Conservation (phyloP, 805 yeast species). For the Middelhovenomyces tepae region DNA sequence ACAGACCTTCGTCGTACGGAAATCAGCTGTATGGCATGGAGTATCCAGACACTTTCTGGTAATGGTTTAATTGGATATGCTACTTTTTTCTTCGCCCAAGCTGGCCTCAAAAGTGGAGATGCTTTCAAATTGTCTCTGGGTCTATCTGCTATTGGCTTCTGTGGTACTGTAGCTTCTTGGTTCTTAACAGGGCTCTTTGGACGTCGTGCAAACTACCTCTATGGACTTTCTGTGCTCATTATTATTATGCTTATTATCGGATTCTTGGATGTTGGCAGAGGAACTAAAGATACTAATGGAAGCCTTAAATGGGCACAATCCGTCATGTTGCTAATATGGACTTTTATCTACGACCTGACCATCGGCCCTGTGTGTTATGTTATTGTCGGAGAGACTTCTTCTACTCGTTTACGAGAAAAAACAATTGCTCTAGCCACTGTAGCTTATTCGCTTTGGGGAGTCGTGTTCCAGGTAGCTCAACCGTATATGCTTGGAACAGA, state of each 20-base stretch:
- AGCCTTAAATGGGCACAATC: slow-evolving; percentile 8
- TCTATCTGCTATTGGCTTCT: too few relatives aligned
- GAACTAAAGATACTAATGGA: too few relatives aligned
- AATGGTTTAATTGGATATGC: too few relatives aligned
- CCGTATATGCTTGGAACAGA: slow-evolving; percentile 11
- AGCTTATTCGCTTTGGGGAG: too few relatives aligned
- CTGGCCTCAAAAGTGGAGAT: slow-evolving; percentile 19
- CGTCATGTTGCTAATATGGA: slow-evolving; percentile 6
- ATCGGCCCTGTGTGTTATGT: slow-evolving; percentile 32
- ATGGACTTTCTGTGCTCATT: slow-evolving; percentile 7
- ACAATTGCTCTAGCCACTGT: slow-evolving; percentile 31
- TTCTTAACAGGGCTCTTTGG: too few relatives aligned
- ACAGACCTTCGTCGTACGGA: slow-evolving; percentile 41
- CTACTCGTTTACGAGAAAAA: slow-evolving; percentile 31
- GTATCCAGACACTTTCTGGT: slow-evolving; percentile 41
- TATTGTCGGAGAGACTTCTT: slow-evolving; percentile 32
- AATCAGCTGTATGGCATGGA: slow-evolving; percentile 32
- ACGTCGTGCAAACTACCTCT: too few relatives aligned
- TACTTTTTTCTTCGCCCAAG: slow-evolving; percentile 44
- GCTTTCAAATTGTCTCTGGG: slow-evolving; percentile 39
- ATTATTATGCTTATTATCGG: slow-evolving; percentile 9
- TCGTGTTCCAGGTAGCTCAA: slow-evolving; percentile 7
- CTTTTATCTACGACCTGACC: slow-evolving; percentile 30
- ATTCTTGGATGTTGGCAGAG: slow-evolving; percentile 3
- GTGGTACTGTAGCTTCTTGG: too few relatives aligned